Base-by-base conservation (phyloP, 73 alveolate genomes). In the Paramecium biaurelia region DNA sequence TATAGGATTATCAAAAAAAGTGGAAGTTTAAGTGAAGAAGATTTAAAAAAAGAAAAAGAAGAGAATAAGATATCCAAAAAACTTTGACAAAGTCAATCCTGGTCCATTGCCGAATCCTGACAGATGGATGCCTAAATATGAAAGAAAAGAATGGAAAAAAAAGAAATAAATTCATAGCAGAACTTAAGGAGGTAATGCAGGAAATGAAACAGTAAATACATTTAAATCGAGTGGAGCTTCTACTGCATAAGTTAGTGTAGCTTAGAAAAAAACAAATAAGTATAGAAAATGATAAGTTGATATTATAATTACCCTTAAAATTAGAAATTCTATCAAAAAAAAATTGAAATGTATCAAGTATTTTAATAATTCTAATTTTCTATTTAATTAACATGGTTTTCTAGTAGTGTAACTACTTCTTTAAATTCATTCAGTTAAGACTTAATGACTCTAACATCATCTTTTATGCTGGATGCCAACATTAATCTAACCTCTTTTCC, bases 91-190 rank as follows among this genome's bases (percentile, higher is more conserved):
- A 57, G 68, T 82, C 53, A 96, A 95, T 79, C 99, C 99, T 24
- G 98, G 98, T 1, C 99, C 99, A 30, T 88, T 85, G 85, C 99
- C 98, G 1, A 97, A 96, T 70, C 97, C 97, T 8, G 98, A 96
- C 92, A 90, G 99, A 86, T 96, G 99, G 99, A 85, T 96, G 5
- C 99, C 99, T 11, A 96, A 93, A 85, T 95, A 95, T 92, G 93
- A 94, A 89, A 94, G 97, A 76, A 92, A 93, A 47, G 85, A 94
- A 18, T 94, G 45, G 93, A 94, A 92, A 92, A 94, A 92, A 85
- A 89, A 89, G 92, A 89, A 70, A 72, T 24, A 72, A 35, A 58
- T 89, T 14, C 70, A 70, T 14, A 41, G 85, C 12, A 89, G 94
- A 89, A 89, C 94, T 43, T 47, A 89, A 70, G 94, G 94, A 43